Percentiles rank a stretch among this genome's conserved stretches.
Conservation (phyloP, 2,329 filamentous ascomycete species). For the Trichoderma oligosporum region DNA sequence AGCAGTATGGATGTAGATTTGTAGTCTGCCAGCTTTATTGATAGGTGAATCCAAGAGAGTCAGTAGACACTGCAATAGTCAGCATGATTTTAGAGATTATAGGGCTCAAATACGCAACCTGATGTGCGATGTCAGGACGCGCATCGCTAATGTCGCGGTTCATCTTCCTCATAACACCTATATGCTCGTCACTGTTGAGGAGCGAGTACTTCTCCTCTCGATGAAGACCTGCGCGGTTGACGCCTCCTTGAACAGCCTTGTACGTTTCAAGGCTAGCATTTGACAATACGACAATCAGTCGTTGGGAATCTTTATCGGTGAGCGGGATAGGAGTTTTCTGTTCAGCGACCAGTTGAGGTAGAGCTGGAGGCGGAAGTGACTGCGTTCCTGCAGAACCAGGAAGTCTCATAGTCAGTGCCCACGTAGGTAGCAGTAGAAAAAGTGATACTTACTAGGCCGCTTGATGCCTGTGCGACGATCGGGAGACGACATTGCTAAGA, state of each 20-base stretch:
- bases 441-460: slow-evolving; percentile 39
- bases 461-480: slow-evolving; percentile 42
- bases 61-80: slow-evolving; percentile 73
- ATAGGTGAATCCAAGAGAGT: slow-evolving; percentile 96
- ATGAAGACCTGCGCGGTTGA: slow-evolving; percentile 57
- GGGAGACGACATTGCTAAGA: slow-evolving; percentile 37
- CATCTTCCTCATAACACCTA: slow-evolving; percentile 99
- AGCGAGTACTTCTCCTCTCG: slow-evolving; percentile 95
- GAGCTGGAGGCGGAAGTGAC: slow-evolving; percentile 84
- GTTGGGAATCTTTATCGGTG: slow-evolving; percentile 84
- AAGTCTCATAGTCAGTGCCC: slow-evolving; percentile 22
- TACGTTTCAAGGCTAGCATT: slow-evolving; percentile 98
- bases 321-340: slow-evolving; percentile 80
- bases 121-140: slow-evolving; percentile 94
- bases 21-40: slow-evolving; percentile 96
- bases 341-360: slow-evolving; percentile 90
- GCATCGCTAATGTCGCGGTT: slow-evolving; percentile 97
- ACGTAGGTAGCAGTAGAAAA: not conserved
- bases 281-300: slow-evolving; percentile 91
- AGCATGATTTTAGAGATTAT: slow-evolving; percentile 45
- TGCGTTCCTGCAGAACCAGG: slow-evolving; percentile 66
- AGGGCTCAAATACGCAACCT: slow-evolving; percentile 57
- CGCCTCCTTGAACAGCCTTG: slow-evolving; percentile 76
- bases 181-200: slow-evolving; percentile 98
- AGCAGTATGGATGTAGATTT: slow-evolving; percentile 98